Conservation (phyloP, 2,329 filamentous ascomycete genomes). For the Curvularia hawaiiensis region DNA sequence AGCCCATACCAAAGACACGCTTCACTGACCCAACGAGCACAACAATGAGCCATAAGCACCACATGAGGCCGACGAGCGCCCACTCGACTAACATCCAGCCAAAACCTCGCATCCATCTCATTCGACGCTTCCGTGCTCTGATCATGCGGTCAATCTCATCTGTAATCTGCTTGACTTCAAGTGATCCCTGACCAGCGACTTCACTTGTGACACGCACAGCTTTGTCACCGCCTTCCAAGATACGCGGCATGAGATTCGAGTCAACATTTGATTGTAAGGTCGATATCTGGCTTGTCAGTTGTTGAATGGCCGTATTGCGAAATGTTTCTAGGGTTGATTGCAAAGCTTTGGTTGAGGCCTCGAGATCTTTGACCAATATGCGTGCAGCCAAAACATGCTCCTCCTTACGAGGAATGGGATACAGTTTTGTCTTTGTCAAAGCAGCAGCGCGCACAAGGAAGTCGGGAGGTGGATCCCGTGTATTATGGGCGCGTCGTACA, state of each 20-base stretch:
- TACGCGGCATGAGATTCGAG: constrained; percentile 60
- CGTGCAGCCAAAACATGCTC: constrained; percentile 61
- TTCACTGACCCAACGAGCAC: constrained; percentile 72
- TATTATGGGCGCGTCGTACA: constrained; percentile 64
- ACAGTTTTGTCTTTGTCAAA: constrained; percentile 49
- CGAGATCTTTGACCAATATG: constrained; percentile 55
- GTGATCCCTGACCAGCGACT: constrained; percentile 74
- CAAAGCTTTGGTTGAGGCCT: constrained; percentile 52
- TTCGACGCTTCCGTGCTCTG: constrained; percentile 72
- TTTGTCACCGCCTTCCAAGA: constrained; percentile 73
- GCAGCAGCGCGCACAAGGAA: constrained; percentile 50
- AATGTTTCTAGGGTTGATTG: constrained; percentile 59
- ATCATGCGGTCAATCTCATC: constrained; percentile 74
- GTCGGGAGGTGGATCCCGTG: constrained; percentile 34
- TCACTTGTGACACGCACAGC: constrained; percentile 80
- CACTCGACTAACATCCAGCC: constrained; percentile 88
- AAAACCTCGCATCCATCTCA: constrained; percentile 75
- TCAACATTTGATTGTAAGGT: constrained; percentile 54
- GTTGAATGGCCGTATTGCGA: constrained; percentile 51
- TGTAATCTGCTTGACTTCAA: constrained; percentile 79
- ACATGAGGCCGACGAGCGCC: constrained; percentile 86
- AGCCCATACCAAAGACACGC: constrained; percentile 64
- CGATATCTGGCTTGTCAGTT: constrained; percentile 52
- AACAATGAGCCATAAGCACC: constrained; percentile 92
- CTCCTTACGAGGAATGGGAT: constrained; percentile 56